These are phyloP conservation scores for Helotiales sp. DNA, from an alignment of 2,329 filamentous ascomycete species.

Conservation along the genomic window DNA sequence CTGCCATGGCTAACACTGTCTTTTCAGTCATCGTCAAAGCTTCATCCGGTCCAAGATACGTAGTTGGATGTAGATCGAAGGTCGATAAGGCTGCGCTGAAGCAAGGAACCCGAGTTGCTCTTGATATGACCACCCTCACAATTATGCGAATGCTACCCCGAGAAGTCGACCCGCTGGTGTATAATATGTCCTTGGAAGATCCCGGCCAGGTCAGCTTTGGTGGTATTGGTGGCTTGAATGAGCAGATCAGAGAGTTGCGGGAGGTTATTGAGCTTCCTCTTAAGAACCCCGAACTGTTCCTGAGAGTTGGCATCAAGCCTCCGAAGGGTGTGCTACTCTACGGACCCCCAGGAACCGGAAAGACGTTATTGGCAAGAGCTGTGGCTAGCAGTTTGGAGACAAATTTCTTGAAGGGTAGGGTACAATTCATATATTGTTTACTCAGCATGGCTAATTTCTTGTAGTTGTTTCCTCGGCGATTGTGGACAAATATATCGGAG, in stretches of 20 bases:
- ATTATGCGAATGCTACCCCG: constrained; percentile 99
- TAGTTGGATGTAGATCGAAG: constrained; percentile 97
- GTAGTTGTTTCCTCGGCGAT: constrained; percentile 97
- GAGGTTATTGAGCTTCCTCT: constrained; percentile 97
- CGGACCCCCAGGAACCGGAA: constrained; percentile 94
- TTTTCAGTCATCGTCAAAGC: constrained; percentile 92
- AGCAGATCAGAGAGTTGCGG: constrained; percentile 95
- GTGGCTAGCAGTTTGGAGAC: constrained; percentile 97
- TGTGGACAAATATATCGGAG: constrained; percentile 99
- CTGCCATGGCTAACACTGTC: constrained; percentile 28
- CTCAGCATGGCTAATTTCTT: constrained; percentile 24
- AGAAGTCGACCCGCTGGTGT: constrained; percentile 97
- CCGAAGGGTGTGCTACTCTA: constrained; percentile 97
- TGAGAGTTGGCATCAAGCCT: constrained; percentile 97
- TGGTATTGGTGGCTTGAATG: constrained; percentile 95
- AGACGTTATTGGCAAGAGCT: constrained; percentile 91
- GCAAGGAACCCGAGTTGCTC: constrained; percentile 94
- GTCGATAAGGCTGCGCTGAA: constrained; percentile 97
- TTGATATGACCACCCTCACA: constrained; percentile 99
- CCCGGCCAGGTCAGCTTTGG: constrained; percentile 97
- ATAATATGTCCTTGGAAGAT: constrained; percentile 99
- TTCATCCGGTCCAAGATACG: constrained; percentile 94
- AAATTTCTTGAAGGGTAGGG: constrained; percentile 92
- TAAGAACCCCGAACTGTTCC: constrained; percentile 98
- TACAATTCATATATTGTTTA: neutral